A percentile compares a stretch with the other conserved stretches of the same genome.
Conservation (phyloP, 805 yeast genomes). For the Starmerella bombicola region DNA sequence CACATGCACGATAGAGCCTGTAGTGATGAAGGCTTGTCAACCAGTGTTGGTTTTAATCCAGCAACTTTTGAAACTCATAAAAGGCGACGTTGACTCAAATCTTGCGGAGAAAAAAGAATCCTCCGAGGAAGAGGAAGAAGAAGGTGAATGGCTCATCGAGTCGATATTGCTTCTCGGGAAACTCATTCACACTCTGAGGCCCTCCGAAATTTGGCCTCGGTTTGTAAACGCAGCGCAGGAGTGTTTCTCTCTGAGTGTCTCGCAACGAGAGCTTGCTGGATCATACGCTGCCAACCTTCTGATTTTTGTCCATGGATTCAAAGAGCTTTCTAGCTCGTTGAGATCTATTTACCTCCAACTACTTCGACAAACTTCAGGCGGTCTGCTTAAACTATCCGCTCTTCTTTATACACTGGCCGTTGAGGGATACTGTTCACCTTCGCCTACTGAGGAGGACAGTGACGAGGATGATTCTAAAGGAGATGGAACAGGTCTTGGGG, state of each 20-base stretch:
- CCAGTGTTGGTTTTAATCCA: slow-evolving; percentile 60
- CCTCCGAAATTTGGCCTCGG: slow-evolving; percentile 27
- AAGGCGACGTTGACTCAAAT: no score
- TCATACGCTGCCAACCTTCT: slow-evolving; percentile 35
- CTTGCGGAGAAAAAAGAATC: not conserved
- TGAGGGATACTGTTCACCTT: slow-evolving; percentile 88
- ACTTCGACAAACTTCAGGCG: slow-evolving; percentile 46
- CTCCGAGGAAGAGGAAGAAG: slow-evolving; percentile 40
- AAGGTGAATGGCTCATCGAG: slow-evolving; percentile 55
- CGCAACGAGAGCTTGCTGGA: slow-evolving; percentile 30
- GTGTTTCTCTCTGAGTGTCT: slow-evolving; percentile 22
- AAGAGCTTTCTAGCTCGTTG: slow-evolving; percentile 36
- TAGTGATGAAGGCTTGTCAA: slow-evolving; percentile 41
- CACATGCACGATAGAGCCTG: no score
- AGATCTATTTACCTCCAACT: slow-evolving; percentile 36
- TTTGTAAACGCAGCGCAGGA: slow-evolving; percentile 28
- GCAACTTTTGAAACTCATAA: slow-evolving; percentile 30
- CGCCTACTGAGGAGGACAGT: slow-evolving; percentile 52
- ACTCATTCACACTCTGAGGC: slow-evolving; percentile 36
- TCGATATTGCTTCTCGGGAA: slow-evolving; percentile 37
- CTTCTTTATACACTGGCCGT: slow-evolving; percentile 50
- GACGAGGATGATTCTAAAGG: slow-evolving; percentile 46
- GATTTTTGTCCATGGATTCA: slow-evolving; percentile 55
- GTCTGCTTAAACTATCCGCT: slow-evolving; percentile 46
- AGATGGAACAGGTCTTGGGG: slow-evolving; percentile 87